Base-by-base conservation (phyloP, 306 rosid species). In the Carpinus fangiana region DNA sequence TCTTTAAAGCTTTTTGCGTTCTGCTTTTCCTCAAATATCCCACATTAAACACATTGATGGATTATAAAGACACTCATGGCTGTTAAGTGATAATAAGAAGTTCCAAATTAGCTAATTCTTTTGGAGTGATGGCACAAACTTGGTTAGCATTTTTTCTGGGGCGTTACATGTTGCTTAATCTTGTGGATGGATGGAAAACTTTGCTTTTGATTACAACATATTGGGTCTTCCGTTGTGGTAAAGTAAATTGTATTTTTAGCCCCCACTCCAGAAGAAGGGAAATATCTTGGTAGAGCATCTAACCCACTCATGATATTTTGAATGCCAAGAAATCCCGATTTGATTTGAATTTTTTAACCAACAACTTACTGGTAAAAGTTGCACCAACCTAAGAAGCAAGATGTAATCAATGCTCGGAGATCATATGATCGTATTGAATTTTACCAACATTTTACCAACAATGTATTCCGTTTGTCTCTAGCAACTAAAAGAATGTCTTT, bases 251-350 rank as follows among this genome's bases (percentile, higher is more conserved):
- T 18, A 67, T 41, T 28, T 51, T 41, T 41, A 13, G 26, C 8
- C 72, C 21, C 72, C 72, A 18, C n/a, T 21, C 59, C 53, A 12
- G 56, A 71, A 50, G 36, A 47, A 71, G n/a, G 11, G 74, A 56
- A 71, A 26, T 45, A 50, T 50, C 59, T 71, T 47, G 46, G 48
- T 11, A 20, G 23, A 71, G 74, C 59, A 71, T 26, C 72, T 26
- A 47, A 48, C 74, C 43, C 46, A 71, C 43, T 71, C 41, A 26
- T 48, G 13, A 13, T 21, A 7, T 71, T 48, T 50, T 71, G 9
- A 70, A 16, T 50, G 41, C 55, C 74, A 46, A 50, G 74, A 48
- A 71, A 71, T 21, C 23, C 60, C 50, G 57, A 26, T 48, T 20
- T 47, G 57, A 48, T 51, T 50, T 67, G 31, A 67, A 67, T 28